phyloP scores from a whole-genome alignment of 1,139 yeast species.

The Zhuliangozyma parablackwelliae region DNA sequence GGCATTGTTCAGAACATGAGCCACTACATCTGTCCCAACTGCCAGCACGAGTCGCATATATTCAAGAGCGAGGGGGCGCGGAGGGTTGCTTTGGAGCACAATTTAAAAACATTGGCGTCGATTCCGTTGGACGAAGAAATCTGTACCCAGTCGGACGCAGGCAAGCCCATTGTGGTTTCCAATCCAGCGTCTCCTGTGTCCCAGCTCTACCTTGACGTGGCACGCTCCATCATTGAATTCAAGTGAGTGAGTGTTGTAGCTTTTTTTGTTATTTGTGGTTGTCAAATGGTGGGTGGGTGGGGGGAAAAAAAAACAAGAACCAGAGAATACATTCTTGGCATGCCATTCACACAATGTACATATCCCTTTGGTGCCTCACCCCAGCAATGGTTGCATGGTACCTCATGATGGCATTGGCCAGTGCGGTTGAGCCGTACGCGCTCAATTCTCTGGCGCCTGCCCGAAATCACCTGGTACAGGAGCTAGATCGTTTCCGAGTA shows the following conservation, averaged over 20 bases:
- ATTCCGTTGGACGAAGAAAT: slow-evolving; percentile 67
- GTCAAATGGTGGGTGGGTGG: too few species aligned
- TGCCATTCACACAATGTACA: too few species aligned
- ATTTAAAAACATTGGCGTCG: slow-evolving; percentile 55
- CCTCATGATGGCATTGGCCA: too few species aligned
- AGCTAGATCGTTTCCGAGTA: slow-evolving; percentile 2
- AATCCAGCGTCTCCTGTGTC: slow-evolving; percentile 35
- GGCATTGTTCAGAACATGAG: slow-evolving; percentile 89
- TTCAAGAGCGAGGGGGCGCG: slow-evolving; percentile 69
- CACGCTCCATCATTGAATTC: slow-evolving; percentile 20
- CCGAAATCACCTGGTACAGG: neutral
- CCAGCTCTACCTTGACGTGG: slow-evolving; percentile 43
- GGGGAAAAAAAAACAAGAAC: too few species aligned
- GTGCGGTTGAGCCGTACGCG: too few species aligned
- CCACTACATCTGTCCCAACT: slow-evolving; percentile 68
- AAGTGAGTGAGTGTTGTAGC: slow-evolving; percentile 2
- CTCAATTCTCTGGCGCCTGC: neutral
- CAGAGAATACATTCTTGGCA: too few species aligned
- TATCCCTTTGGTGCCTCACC: too few species aligned
- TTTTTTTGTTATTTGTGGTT: too few species aligned
- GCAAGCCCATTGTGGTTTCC: slow-evolving; percentile 58
- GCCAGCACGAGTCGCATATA: slow-evolving; percentile 67
- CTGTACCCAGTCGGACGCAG: slow-evolving; percentile 57
- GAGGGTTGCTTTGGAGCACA: slow-evolving; percentile 50
- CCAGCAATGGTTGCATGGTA: too few species aligned